phyloP scores from a whole-genome alignment of 1,284 basidiomycete species.

The Boletus smithii region DNA sequence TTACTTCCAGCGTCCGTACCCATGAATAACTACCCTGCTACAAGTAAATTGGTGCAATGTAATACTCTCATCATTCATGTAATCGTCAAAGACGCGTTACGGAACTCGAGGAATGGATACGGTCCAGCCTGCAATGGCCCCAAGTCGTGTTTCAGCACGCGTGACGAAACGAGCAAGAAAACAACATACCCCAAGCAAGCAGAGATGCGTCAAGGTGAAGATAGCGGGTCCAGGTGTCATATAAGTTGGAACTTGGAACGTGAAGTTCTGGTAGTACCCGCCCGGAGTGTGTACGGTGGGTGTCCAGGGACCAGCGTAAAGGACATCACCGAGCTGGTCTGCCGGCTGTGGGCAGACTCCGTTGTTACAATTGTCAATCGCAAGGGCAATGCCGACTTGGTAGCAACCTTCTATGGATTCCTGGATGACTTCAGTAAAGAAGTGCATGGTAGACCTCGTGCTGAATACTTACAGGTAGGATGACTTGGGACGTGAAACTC shows the following conservation, averaged over 20 bases:
- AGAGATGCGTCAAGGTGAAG: constrained; percentile 33
- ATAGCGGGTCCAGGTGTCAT: constrained; percentile 22
- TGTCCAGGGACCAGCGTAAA: constrained; percentile 31
- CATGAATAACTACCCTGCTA: background rate
- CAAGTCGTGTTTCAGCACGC: constrained; percentile 7
- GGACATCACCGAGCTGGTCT: constrained; percentile 23
- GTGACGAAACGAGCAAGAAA: background rate
- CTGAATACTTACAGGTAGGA: constrained; percentile 22
- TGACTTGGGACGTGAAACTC: constrained; percentile 19
- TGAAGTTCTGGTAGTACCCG: constrained; percentile 35
- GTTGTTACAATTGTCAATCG: constrained; percentile 19
- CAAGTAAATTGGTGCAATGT: background rate
- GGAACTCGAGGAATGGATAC: constrained; percentile 27
- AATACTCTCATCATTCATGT: background rate
- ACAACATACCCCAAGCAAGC: constrained; percentile 30
- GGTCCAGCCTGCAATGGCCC: constrained; percentile 17
- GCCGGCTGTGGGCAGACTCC: constrained; percentile 24
- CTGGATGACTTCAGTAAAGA: constrained; percentile 8
- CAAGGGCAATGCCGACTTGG: constrained; percentile 34
- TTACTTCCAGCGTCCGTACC: background rate
- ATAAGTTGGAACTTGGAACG: constrained; percentile 15
- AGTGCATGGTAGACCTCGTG: background rate
- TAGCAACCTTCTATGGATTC: constrained; percentile 21
- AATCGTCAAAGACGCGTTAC: constrained; percentile 22
- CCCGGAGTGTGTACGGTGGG: constrained; percentile 20